These are phyloP conservation scores for Zymoseptoria tritici DNA, from an alignment of 2,329 filamentous ascomycete genomes.

Conservation along the genomic window DNA sequence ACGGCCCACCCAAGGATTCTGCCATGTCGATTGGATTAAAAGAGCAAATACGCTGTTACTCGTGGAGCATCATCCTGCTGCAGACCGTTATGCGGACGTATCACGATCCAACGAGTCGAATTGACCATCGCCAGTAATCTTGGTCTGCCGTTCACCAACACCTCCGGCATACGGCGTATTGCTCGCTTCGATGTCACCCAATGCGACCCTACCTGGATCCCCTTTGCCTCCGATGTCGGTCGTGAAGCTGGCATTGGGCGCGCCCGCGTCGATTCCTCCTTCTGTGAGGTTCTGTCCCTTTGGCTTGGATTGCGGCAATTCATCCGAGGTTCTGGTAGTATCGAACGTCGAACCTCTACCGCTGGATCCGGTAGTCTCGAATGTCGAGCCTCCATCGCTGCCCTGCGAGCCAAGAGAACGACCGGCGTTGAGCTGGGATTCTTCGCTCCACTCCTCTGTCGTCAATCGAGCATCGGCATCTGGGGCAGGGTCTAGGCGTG, in stretches of 20 bases:
- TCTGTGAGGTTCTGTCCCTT: slow-evolving; percentile 20
- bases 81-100: neutral
- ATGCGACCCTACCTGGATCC: slow-evolving; percentile 48
- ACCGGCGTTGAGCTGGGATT: slow-evolving; percentile 35
- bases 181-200: slow-evolving; percentile 30
- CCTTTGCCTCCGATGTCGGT: slow-evolving; percentile 47
- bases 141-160: slow-evolving; percentile 17
- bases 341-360: slow-evolving; percentile 32
- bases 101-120: slow-evolving; percentile 14
- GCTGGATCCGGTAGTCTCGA: slow-evolving; percentile 16
- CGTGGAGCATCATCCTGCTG: neutral
- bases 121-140: slow-evolving; percentile 15
- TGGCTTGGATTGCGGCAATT: slow-evolving; percentile 27
- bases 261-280: slow-evolving; percentile 28
- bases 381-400: slow-evolving; percentile 31
- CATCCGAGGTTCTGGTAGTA: slow-evolving; percentile 13
- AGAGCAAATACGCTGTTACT: too few relatives aligned
- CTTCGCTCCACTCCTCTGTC: slow-evolving; percentile 32
- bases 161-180: slow-evolving; percentile 29
- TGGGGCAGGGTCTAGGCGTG: slow-evolving; percentile 42
- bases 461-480: slow-evolving; percentile 41
- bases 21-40: too few relatives aligned
- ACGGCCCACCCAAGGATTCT: too few relatives aligned
- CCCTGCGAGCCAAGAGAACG: slow-evolving; percentile 31
- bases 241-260: slow-evolving; percentile 43